A percentile compares a stretch with the other conserved stretches of the same genome.
These are phyloP conservation scores for Trichosporon ovoides DNA, from an alignment of 1,284 basidiomycete species.

Conservation along the genomic window DNA sequence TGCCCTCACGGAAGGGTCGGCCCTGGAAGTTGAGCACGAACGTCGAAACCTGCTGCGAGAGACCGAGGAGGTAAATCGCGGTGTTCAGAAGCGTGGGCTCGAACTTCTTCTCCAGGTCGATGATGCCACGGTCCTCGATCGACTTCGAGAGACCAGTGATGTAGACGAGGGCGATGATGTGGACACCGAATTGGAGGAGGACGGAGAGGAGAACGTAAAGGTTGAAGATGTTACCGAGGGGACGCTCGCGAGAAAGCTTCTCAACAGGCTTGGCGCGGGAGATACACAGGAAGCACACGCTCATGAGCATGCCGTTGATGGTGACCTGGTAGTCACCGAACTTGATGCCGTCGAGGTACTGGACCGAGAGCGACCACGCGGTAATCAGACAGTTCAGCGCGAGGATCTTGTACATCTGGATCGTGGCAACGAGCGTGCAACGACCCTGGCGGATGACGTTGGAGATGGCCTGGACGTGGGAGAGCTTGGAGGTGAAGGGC, in stretches of 20 bases:
- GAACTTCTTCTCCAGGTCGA: conserved; percentile 91
- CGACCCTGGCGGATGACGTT: conserved; percentile 95
- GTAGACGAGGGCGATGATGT: conserved; percentile 81
- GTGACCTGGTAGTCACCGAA: conserved; percentile 95
- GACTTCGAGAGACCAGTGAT: conserved; percentile 76
- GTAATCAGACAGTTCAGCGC: conserved; percentile 94
- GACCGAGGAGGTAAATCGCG: conserved; percentile 84
- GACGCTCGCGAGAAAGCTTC: conserved; percentile 81
- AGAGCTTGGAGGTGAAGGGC: conserved; percentile 91
- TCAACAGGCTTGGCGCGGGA: conserved; percentile 95
- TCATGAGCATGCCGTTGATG: conserved; percentile 91
- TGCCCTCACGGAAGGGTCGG: conserved; percentile 91
- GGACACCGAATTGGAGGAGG: conserved; percentile 81
- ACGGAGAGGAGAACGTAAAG: conserved; percentile 87
- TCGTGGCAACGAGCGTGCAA: conserved; percentile 91
- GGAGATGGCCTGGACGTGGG: conserved; percentile 85
- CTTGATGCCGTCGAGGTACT: conserved; percentile 95
- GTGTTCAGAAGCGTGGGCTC: conserved; percentile 89
- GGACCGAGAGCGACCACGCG: conserved; percentile 89
- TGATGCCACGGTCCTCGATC: conserved; percentile 68
- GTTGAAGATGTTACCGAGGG: conserved; percentile 91
- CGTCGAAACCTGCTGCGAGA: conserved; percentile 92
- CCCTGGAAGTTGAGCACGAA: conserved; percentile 97
- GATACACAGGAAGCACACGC: conserved; percentile 92
- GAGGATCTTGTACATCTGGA: conserved; percentile 98